Evolutionary conservation across 2,329 filamentous ascomycete species (phyloP).

Genomic region (Samsoniella hepiali): DNA sequence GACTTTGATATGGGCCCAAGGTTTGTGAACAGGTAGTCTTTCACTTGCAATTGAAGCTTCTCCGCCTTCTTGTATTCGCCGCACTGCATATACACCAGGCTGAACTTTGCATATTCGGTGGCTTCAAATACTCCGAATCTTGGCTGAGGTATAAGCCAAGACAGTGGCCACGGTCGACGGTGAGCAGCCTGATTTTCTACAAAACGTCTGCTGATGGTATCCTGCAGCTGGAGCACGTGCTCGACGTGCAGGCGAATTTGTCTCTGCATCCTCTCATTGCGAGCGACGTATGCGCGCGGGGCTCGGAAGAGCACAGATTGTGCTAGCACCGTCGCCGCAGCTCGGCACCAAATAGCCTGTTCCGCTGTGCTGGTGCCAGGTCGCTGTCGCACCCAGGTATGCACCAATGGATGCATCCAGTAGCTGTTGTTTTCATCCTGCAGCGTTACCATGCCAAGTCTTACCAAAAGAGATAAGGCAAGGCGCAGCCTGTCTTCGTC

Average conservation of each 20-base stretch:
- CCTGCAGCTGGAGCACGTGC: neutral
- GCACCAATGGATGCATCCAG: conserved; percentile 11
- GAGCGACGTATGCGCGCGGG: neutral
- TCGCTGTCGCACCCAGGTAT: conserved; percentile 9
- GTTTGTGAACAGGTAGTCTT: neutral
- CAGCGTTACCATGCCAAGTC: neutral
- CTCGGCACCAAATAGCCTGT: conserved; percentile 9
- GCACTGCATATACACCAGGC: conserved; percentile 7
- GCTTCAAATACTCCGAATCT: neutral
- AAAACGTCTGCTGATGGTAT: neutral
- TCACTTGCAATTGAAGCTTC: conserved; percentile 2
- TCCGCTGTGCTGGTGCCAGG: conserved; percentile 11
- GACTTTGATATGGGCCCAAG: neutral
- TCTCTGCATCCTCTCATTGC: conserved; percentile 1
- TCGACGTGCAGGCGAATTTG: conserved; percentile 9
- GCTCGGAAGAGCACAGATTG: conserved; percentile 1
- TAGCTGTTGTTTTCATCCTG: conserved; percentile 13
- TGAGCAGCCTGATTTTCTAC: neutral
- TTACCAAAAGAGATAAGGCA: conserved; percentile 7
- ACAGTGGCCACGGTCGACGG: neutral
- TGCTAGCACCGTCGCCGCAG: conserved; percentile 2
- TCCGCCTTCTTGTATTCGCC: conserved; percentile 1
- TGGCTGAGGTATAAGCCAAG: neutral
- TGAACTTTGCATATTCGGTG: conserved; percentile 5
- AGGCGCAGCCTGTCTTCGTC: conserved; percentile 5